phyloP scores from a whole-genome alignment of 2,329 filamentous ascomycete species.

The Pyricularia pennisetigena region DNA sequence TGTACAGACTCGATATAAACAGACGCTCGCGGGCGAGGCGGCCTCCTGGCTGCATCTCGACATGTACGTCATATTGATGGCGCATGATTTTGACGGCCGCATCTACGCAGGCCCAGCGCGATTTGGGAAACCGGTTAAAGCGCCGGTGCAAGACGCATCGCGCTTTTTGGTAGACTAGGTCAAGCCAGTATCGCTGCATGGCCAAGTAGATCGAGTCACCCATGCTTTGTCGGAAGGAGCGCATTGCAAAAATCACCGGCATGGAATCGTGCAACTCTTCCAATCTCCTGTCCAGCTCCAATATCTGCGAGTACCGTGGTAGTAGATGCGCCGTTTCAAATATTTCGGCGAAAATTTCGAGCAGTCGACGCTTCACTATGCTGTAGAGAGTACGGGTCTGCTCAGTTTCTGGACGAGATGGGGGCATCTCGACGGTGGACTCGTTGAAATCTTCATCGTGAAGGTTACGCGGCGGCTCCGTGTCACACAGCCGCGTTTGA shows the following conservation, averaged over 20 bases:
- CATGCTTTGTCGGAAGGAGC: conserved; percentile 5
- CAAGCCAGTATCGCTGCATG: conserved; percentile 16
- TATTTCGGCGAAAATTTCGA: conserved; percentile 13
- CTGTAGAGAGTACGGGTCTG: conserved; percentile 23
- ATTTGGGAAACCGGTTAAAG: conserved; percentile 23
- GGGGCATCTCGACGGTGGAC: conserved; percentile 28
- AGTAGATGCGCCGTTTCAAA: conserved; percentile 9
- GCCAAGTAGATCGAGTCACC: conserved; percentile 14
- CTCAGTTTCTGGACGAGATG: conserved; percentile 29
- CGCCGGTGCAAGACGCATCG: conserved; percentile 15
- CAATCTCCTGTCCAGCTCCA: conserved; percentile 14
- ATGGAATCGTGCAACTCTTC: conserved; percentile 9
- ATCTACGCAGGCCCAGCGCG: conserved; percentile 30
- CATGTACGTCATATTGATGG: conserved; percentile 30
- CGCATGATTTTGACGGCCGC: conserved; percentile 31
- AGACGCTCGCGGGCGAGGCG: conserved; percentile 28
- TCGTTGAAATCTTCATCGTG: conserved; percentile 43
- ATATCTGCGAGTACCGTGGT: conserved; percentile 10
- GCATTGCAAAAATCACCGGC: conserved; percentile 8
- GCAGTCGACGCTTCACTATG: conserved; percentile 12
- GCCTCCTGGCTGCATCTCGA: conserved; percentile 27
- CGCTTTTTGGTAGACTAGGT: conserved; percentile 16
- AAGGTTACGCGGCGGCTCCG: conserved; percentile 32
- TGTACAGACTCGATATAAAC: conserved; percentile 30
- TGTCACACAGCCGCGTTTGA: conserved; percentile 34